These are phyloP conservation scores for Gnetum montanum DNA, from an alignment of 75 land plant species.

Conservation along the genomic window DNA sequence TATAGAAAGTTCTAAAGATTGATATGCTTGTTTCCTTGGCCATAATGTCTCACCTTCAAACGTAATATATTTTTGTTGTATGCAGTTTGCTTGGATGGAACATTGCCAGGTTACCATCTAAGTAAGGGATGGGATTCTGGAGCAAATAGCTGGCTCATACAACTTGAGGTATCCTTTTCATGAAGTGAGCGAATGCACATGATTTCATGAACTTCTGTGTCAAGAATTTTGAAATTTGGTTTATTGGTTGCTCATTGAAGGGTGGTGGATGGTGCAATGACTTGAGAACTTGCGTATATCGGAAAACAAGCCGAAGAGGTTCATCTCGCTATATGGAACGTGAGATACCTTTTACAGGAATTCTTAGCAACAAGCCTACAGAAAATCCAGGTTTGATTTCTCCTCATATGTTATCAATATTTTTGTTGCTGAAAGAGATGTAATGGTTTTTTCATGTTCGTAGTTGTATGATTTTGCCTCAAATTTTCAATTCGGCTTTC, in stretches of 20 bases:
- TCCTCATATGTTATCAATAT: too few relatives aligned
- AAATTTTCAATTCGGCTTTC: too few relatives aligned
- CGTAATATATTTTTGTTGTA: conserved; percentile 3
- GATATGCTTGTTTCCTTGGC: too few relatives aligned
- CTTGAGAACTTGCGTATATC: conserved; percentile 36
- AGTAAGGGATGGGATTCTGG: conserved; percentile 69
- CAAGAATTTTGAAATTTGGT: neutral
- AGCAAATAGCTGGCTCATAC: conserved; percentile 69
- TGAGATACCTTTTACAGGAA: conserved; percentile 50
- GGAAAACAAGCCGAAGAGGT: conserved; percentile 57
- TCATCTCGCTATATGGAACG: conserved; percentile 76
- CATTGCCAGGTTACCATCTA: conserved; percentile 74
- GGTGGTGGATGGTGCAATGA: conserved; percentile 91
- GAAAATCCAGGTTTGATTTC: conserved; percentile 66
- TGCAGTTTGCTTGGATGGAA: conserved; percentile 92
- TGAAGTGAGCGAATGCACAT: neutral
- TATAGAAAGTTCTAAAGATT: too few relatives aligned
- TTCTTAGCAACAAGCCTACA: conserved; percentile 55
- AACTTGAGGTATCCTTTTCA: conserved; percentile 71
- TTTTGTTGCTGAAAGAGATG: neutral
- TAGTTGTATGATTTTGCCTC: too few relatives aligned
- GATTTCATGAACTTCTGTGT: too few relatives aligned
- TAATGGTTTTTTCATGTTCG: neutral
- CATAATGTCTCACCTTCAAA: too few relatives aligned
- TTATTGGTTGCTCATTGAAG: conserved; percentile 13